These are phyloP conservation scores for Yamadazyma mexicana DNA, from an alignment of 1,139 yeast genomes.

Conservation along the genomic window DNA sequence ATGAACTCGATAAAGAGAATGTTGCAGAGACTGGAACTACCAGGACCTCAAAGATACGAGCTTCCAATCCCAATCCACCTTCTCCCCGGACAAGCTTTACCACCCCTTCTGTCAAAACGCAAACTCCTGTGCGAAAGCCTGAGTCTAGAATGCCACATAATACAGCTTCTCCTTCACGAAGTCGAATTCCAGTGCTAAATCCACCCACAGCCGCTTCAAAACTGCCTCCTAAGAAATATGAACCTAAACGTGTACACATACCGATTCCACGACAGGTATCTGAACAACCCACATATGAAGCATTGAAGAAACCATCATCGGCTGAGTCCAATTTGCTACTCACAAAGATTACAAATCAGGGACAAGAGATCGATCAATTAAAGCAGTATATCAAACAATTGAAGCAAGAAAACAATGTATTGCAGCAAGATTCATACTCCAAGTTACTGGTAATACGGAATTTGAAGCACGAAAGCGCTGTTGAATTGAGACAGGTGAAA, in stretches of 20 bases:
- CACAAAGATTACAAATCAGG: constrained; percentile 8
- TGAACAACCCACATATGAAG: neutral
- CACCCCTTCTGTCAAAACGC: too few species aligned
- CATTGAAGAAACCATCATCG: constrained; percentile 1
- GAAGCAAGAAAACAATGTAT: constrained; percentile 9
- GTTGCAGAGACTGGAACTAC: neutral
- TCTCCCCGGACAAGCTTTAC: too few species aligned
- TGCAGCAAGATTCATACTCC: constrained; percentile 11
- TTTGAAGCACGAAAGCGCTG: constrained; percentile 1
- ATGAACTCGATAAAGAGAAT: constrained; percentile 1
- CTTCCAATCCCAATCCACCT: too few species aligned
- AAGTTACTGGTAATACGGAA: constrained; percentile 7
- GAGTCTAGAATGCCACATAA: neutral
- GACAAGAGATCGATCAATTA: constrained; percentile 8
- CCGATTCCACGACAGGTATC: neutral
- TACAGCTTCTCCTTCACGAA: neutral
- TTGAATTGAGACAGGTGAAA: neutral
- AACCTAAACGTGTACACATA: neutral
- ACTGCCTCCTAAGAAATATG: neutral
- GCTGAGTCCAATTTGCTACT: constrained; percentile 8
- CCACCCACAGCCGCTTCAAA: neutral
- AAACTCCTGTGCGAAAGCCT: too few species aligned
- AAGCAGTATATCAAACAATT: constrained; percentile 9
- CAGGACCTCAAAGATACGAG: neutral
- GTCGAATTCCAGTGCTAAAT: neutral